Conservation (phyloP, 768 basidiomycete genomes). For the Suillus hirtellus region DNA sequence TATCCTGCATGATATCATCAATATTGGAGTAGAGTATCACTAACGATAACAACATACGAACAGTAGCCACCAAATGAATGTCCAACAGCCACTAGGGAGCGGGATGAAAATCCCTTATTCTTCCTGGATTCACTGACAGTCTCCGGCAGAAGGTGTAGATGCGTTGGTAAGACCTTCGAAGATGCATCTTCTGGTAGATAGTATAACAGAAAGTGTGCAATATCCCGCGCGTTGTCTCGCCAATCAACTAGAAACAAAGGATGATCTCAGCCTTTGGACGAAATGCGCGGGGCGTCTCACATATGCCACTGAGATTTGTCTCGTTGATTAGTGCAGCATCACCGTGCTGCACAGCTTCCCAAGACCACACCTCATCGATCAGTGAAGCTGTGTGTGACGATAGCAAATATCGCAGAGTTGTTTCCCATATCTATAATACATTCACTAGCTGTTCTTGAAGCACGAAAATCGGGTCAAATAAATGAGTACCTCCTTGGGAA, state of each 20-base stretch:
- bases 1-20: conserved; percentile 39
- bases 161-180: conserved; percentile 45
- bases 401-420: conserved; percentile 56
- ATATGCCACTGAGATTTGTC: conserved; percentile 52
- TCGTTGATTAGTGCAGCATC: conserved; percentile 76
- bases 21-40: conserved; percentile 5
- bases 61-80: conserved; percentile 87
- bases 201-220: conserved; percentile 69
- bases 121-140: conserved; percentile 44
- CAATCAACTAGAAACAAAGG: conserved; percentile 58
- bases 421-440: conserved; percentile 71
- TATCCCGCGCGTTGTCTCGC: conserved; percentile 75
- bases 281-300: conserved; percentile 39
- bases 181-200: conserved; percentile 55
- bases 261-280: not conserved
- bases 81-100: conserved; percentile 68
- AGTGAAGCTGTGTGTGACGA: conserved; percentile 36
- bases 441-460: not conserved
- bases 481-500: conserved; percentile 72
- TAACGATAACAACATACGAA: conserved; percentile 47
- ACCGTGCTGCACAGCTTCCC: conserved; percentile 85
- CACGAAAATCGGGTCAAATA: not conserved
- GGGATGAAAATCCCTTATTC: conserved; percentile 46
- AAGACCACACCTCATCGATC: conserved; percentile 77
- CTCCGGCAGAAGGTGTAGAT: conserved; percentile 50